phyloP scores from a whole-genome alignment of 2,329 filamentous ascomycete species.

The Cordyceps farinosa region DNA sequence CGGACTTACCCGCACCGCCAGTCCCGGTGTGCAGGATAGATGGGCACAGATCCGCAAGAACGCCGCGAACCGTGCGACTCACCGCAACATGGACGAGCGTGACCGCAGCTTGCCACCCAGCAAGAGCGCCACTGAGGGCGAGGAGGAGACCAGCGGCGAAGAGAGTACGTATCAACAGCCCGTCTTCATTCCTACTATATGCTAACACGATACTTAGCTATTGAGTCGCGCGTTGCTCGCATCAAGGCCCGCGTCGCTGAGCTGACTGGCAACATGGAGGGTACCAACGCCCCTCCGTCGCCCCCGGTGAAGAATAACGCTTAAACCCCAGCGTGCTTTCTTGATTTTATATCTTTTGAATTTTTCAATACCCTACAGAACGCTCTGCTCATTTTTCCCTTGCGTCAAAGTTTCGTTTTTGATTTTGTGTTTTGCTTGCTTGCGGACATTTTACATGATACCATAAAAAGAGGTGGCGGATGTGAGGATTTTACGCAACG shows the following conservation, averaged over 20 bases:
- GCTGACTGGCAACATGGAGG: slow-evolving; percentile 80
- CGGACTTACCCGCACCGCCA: slow-evolving; percentile 30
- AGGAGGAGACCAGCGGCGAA: slow-evolving; percentile 22
- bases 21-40: slow-evolving; percentile 58
- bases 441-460: slow-evolving; percentile 26
- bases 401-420: slow-evolving; percentile 10
- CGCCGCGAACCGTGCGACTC: slow-evolving; percentile 74
- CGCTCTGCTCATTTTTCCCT: neutral
- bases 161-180: slow-evolving; percentile 31
- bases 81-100: slow-evolving; percentile 63
- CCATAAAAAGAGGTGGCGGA: slow-evolving; percentile 20
- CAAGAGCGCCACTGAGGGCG: slow-evolving; percentile 54
- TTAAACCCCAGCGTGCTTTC: neutral
- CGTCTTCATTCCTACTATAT: neutral
- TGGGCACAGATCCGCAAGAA: slow-evolving; percentile 98
- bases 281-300: slow-evolving; percentile 32
- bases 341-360: neutral
- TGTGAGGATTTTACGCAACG: neutral
- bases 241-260: slow-evolving; percentile 98
- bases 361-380: slow-evolving; percentile 14
- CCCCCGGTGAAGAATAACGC: neutral
- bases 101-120: slow-evolving; percentile 46
- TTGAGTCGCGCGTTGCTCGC: slow-evolving; percentile 91
- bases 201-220: slow-evolving; percentile 56
- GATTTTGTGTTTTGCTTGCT: slow-evolving; percentile 16